Conservation (phyloP, 176 grass and related monocot species). For the Elymus sibiricus region DNA sequence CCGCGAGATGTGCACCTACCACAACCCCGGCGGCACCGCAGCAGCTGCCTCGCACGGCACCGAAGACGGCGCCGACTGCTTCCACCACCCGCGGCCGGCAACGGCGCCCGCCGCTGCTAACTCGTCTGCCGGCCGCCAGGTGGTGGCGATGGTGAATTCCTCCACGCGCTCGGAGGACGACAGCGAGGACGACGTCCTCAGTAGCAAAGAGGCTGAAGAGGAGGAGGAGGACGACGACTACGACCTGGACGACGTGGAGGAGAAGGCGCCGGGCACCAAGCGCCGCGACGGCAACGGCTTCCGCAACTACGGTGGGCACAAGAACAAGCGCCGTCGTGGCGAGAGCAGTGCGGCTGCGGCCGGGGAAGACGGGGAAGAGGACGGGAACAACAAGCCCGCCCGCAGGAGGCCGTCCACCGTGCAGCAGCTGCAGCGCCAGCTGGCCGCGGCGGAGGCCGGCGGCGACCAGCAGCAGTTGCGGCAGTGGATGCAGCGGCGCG, state of each 20-base stretch:
- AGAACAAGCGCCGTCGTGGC: constrained; percentile 20
- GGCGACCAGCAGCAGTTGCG: constrained; percentile 34
- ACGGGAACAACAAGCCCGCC: not conserved
- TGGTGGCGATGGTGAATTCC: constrained; percentile 22
- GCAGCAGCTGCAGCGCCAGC: constrained; percentile 59
- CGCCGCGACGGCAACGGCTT: not conserved
- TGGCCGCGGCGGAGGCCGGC: constrained; percentile 27
- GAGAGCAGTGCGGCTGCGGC: constrained; percentile 30
- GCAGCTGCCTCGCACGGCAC: constrained; percentile 4
- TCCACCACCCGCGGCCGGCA: constrained; percentile 38
- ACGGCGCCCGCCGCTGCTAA: constrained; percentile 1
- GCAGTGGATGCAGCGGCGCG: constrained; percentile 54
- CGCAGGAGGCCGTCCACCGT: constrained; percentile 7
- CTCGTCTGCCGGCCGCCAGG: constrained; percentile 24
- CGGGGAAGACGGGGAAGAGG: constrained; percentile 29
- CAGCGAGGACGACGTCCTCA: constrained; percentile 34
- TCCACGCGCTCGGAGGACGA: constrained; percentile 29
- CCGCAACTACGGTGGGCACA: constrained; percentile 19
- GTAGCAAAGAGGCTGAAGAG: constrained; percentile 13
- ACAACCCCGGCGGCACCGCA: constrained; percentile 39
- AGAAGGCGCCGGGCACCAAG: not conserved
- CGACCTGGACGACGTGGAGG: constrained; percentile 4
- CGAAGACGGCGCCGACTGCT: constrained; percentile 12
- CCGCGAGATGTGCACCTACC: constrained; percentile 94
- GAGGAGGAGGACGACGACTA: constrained; percentile 25